phyloP scores from a whole-genome alignment of 495 filamentous ascomycete genomes.

The Astrothelium macrocarpum region DNA sequence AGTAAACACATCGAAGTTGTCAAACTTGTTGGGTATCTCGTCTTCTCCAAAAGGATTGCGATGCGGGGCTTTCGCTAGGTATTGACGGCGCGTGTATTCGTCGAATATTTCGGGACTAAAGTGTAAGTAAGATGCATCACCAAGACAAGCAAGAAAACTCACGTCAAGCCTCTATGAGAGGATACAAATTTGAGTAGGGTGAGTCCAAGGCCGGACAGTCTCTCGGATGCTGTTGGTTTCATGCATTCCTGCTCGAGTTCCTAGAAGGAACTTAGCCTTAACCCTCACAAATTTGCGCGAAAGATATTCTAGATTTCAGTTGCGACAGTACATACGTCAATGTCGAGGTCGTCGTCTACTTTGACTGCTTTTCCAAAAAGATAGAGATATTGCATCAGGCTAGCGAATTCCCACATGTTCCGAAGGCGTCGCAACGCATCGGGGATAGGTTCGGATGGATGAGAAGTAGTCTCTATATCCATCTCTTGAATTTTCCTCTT shows the following conservation, averaged over 20 bases:
- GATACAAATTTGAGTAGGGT: slow-evolving; percentile 86
- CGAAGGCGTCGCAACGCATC: slow-evolving; percentile 45
- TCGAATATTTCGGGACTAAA: slow-evolving; percentile 78
- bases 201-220: slow-evolving; percentile 74
- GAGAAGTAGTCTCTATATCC: not conserved
- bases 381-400: slow-evolving; percentile 84
- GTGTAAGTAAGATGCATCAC: slow-evolving; percentile 9
- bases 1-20: slow-evolving; percentile 70
- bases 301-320: not conserved
- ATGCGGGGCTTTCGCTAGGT: slow-evolving; percentile 66
- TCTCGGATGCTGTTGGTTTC: slow-evolving; percentile 59
- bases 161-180: slow-evolving; percentile 86
- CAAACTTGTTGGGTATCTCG: slow-evolving; percentile 61
- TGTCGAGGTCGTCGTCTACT: slow-evolving; percentile 73
- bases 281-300: not conserved
- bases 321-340: slow-evolving; percentile 54
- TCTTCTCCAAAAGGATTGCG: slow-evolving; percentile 81
- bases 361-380: slow-evolving; percentile 83
- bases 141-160: slow-evolving; percentile 34
- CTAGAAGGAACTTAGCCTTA: slow-evolving; percentile 35
- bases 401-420: slow-evolving; percentile 92
- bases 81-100: slow-evolving; percentile 88
- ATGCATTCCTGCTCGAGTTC: slow-evolving; percentile 84
- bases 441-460: not conserved
- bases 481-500: not conserved